phyloP scores from a whole-genome alignment of 768 basidiomycete species.

The Sporobolomyces roseus region DNA sequence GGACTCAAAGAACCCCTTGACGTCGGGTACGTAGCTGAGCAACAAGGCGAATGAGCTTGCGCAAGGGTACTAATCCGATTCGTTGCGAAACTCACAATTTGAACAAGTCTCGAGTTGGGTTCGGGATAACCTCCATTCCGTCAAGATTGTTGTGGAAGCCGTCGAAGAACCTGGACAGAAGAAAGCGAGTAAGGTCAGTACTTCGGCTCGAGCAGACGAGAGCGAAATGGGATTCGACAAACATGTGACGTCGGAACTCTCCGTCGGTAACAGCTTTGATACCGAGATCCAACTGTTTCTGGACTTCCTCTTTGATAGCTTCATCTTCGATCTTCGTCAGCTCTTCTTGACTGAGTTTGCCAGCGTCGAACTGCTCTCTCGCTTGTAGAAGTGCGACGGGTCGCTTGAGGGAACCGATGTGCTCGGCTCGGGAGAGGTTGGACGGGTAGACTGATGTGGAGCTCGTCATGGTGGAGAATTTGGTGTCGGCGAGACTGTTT shows the following conservation, averaged over 20 bases:
- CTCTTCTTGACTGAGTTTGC: constrained; percentile 3
- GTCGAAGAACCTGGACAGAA: no score
- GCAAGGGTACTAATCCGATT: no score
- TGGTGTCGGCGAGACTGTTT: no score
- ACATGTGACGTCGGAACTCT: constrained; percentile 43
- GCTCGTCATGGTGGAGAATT: no score
- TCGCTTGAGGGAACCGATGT: no score
- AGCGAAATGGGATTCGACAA: no score
- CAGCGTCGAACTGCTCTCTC: neutral
- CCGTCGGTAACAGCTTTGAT: constrained; percentile 43
- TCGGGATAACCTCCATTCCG: constrained; percentile 54
- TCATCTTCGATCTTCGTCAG: constrained; percentile 43
- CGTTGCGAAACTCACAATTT: constrained; percentile 29
- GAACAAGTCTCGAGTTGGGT: constrained; percentile 37
- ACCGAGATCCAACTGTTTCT: constrained; percentile 25
- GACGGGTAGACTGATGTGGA: no score
- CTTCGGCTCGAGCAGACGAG: no score
- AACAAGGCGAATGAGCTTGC: no score
- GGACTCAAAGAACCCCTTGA: constrained; percentile 37
- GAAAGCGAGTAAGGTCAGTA: no score
- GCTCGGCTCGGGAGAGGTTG: no score
- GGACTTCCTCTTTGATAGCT: constrained; percentile 38
- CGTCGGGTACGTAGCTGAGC: constrained; percentile 39
- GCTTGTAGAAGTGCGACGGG: no score
- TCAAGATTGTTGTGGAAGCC: constrained; percentile 66